Base-by-base conservation (phyloP, 495 filamentous ascomycete genomes). In the Chaetomidium leptoderma region DNA sequence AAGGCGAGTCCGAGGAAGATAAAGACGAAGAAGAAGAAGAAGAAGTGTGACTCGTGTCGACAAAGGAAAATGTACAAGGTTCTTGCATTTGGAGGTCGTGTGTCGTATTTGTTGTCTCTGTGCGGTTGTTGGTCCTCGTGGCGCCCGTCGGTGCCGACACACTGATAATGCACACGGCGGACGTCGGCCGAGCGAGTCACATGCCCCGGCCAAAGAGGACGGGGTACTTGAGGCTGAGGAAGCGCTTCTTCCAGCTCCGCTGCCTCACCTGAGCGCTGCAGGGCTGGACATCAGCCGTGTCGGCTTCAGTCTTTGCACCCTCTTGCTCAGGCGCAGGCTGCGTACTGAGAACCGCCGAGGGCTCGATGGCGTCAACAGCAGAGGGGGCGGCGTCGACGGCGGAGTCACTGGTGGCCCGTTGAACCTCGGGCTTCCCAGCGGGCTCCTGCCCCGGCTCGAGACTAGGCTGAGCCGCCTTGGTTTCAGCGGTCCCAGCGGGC, bases 41-140 rank as follows among this genome's bases (percentile, higher is more conserved):
- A 54, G 55, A 59, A 16, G 55, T 49, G 17, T 65, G 47, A 51
- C n/a, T 45, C 45, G 53, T 53, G 39, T 48, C 44, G 51, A 69
- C 62, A 67, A 69, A 67, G 60, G 64, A 63, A 49, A 69, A 32
- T 57, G 59, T 69, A 66, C 63, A 63, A 21, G 50, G 58, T 64
- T 61, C 63, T 64, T 66, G 63, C 66, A 63, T 55, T 64, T 27
- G 50, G 19, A 32, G 37, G 8, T 56, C 44, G 26, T 52, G 51
- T 42, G 49, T 57, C 26, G 57, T 52, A 10, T 43, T 46, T 23
- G 36, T 36, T 30, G 39, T 45, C 42, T 14, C 19, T 6, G 29
- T 40, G 32, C 32, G 29, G 39, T 33, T 46, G 35, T 53, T 45
- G 40, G 49, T 32, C 19, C 11, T 29, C 10, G 0, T 54, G 26